Base-by-base conservation (phyloP, 768 basidiomycete species). In the Hemileccinum rubropunctum region DNA sequence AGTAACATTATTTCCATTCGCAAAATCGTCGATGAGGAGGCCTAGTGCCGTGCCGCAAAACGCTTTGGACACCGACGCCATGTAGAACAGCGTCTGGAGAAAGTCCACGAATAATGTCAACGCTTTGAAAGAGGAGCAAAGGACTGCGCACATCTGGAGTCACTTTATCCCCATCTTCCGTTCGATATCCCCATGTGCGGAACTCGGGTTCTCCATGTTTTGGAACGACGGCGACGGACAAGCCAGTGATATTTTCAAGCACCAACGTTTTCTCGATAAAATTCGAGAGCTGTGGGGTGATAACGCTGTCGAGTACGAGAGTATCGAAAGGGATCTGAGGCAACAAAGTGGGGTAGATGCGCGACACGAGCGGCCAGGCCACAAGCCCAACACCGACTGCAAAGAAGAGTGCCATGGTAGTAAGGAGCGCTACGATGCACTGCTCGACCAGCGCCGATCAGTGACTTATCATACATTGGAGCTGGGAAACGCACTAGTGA, bases 1-100 rank as follows among this genome's bases (percentile, higher is more conserved):
- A 0, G 73, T 70, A 6, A 55, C 50, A 34, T 73, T 74, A n/a
- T 56, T 60, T 3, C 72, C 66, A 11, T 60, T 50, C 12, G 62
- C 62, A 52, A 70, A 75, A 51, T 75, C 74, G 20, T 73, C 69
- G 0, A 63, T 65, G 41, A 42, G 41, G 11, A 42, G 41, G 10
- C 27, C 41, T 14, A 42, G 15, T 3, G 27, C 30, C 8, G 18
- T 67, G 2, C 65, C 59, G 6, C 74, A 58, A 60, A 76, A 77
- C 6, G 71, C 71, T 39, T 76, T 72, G 8, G 69, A 73, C 26
- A 67, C 65, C 0, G 71, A 74, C 1, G 57, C 73, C 34, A 73
- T 56, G 36, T 55, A 51, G 52, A 74, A 73, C 23, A 75, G 46
- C 0, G 73, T 76, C 74, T 74, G 33, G 23, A 23, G 28, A 9